Evolutionary conservation across 2,329 filamentous ascomycete species (phyloP), one percentile per base, ranked within the genome.

Genomic region (Parastagonospora nodorum): DNA sequence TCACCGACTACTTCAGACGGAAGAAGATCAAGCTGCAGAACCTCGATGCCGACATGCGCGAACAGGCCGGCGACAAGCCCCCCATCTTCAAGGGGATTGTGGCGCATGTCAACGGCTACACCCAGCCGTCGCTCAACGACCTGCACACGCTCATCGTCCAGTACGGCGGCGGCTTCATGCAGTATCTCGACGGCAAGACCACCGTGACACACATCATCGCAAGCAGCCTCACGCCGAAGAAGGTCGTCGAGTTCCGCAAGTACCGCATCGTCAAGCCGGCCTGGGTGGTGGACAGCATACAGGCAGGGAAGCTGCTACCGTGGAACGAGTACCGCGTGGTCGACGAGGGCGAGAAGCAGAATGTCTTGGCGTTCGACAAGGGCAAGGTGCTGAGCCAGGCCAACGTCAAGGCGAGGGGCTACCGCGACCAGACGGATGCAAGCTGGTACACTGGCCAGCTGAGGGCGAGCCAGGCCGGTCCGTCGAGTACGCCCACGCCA

Each of bases 11-110:
- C 74, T 95, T 97, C 71, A 84, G 92, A 42, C 87, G 92, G 48
- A 99, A 99, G 79, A 97, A 96, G 80, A 86, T 96, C 74, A 99
- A 99, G 71, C 82, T 99, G 3, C 94, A 97, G 74, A 99, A 99
- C 67, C 83, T 94, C 28, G 94, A 99, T 74, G 87, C 86, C 8
- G 85, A 96, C 46, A 79, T 96, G 38, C 87, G 93, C 51, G 82
- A 88, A 29, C 78, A 84, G 4, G 84, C 86, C 1, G 74, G 78
- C 0, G 86, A 88, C 59, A 90, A 89, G 57, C 90, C 92, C 8
- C 85, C 84, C 55, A 91, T 99, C 45, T 99, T 99, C 80, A 90
- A 88, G 61, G 92, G 91, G 0, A 82, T 97, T 8, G 92, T 96
- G 10, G 91, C 88, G 8, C 90, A 97, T 74, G 88, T 99, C 19